phyloP scores from a whole-genome alignment of 176 grass and related monocot species.

The Leersia perrieri region DNA sequence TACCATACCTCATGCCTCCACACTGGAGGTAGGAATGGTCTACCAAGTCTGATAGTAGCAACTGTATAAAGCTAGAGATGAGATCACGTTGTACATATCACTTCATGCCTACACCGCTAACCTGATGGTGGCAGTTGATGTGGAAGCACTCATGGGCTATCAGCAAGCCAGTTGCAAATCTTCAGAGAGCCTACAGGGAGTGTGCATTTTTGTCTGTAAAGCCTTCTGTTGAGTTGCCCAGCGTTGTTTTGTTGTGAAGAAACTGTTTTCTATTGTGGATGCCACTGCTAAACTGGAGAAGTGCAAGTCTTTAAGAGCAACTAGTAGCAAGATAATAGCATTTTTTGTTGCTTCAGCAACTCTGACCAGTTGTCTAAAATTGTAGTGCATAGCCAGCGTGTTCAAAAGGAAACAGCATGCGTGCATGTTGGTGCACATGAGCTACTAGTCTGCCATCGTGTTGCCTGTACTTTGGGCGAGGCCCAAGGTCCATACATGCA shows the following conservation, averaged over 20 bases:
- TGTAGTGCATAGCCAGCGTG: not conserved
- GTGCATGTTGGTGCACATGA: no score
- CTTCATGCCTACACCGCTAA: not conserved
- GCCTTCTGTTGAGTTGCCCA: conserved; percentile 28
- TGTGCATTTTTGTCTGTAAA: conserved; percentile 36
- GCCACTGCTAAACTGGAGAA: not conserved
- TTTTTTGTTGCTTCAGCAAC: conserved; percentile 33
- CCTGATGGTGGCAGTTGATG: conserved; percentile 19
- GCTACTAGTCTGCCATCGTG: no score
- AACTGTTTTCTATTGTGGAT: not conserved
- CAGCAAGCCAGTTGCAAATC: conserved; percentile 9
- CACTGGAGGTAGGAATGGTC: conserved; percentile 95
- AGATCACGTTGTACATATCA: conserved; percentile 35
- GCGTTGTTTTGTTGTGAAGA: not conserved
- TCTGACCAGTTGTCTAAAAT: not conserved
- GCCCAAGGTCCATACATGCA: not conserved
- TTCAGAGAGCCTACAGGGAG: not conserved
- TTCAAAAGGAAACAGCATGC: not conserved
- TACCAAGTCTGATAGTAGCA: conserved; percentile 72
- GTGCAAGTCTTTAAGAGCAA: conserved; percentile 20
- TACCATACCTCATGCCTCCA: conserved; percentile 87
- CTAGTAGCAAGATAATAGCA: conserved; percentile 29
- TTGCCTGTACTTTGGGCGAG: not conserved
- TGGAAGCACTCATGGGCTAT: conserved; percentile 22
- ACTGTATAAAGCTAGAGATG: conserved; percentile 35